Evolutionary conservation across 495 filamentous ascomycete species (phyloP).

Genomic region (Pyrenula aspistea): DNA sequence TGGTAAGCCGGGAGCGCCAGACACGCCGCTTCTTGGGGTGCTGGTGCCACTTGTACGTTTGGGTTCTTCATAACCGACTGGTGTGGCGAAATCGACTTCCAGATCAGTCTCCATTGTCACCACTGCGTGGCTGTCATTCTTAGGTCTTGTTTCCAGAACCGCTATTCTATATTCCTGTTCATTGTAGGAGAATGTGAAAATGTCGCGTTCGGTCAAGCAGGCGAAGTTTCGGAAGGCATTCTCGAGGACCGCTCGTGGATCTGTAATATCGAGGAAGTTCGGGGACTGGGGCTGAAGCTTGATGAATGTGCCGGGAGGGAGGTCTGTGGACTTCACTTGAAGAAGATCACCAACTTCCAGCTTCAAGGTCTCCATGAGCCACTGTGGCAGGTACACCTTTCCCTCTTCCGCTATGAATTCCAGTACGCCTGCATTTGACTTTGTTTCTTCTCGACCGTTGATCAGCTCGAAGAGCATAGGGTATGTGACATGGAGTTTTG

Average conservation of each 20-base stretch:
- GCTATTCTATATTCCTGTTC: conserved; percentile 85
- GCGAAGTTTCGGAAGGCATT: conserved; percentile 92
- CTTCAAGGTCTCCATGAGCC: conserved; percentile 89
- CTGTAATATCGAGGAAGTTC: conserved; percentile 87
- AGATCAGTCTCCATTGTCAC: conserved; percentile 92
- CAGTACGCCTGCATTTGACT: conserved; percentile 85
- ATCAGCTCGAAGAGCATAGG: conserved; percentile 92
- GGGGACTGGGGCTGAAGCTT: conserved; percentile 90
- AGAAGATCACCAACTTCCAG: conserved; percentile 88
- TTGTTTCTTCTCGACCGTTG: conserved; percentile 66
- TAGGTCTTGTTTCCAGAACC: conserved; percentile 84
- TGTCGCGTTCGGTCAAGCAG: conserved; percentile 78
- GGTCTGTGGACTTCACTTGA: conserved; percentile 85
- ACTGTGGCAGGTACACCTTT: conserved; percentile 87
- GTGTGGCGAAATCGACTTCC: conserved; percentile 87
- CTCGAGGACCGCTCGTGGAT: conserved; percentile 96
- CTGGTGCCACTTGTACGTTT: conserved; percentile 46
- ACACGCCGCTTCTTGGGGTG: conserved; percentile 53
- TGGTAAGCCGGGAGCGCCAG: conserved; percentile 38
- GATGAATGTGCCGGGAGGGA: conserved; percentile 79
- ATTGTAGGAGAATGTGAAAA: conserved; percentile 93
- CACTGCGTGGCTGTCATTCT: conserved; percentile 62
- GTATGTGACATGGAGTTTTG: conserved; percentile 91
- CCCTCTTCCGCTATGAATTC: conserved; percentile 98
- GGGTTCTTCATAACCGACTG: conserved; percentile 86